Percentiles rank a stretch among this genome's conserved stretches.
These are phyloP conservation scores for Phlebopus sp. DNA, from an alignment of 1,284 basidiomycete genomes.

Conservation along the genomic window DNA sequence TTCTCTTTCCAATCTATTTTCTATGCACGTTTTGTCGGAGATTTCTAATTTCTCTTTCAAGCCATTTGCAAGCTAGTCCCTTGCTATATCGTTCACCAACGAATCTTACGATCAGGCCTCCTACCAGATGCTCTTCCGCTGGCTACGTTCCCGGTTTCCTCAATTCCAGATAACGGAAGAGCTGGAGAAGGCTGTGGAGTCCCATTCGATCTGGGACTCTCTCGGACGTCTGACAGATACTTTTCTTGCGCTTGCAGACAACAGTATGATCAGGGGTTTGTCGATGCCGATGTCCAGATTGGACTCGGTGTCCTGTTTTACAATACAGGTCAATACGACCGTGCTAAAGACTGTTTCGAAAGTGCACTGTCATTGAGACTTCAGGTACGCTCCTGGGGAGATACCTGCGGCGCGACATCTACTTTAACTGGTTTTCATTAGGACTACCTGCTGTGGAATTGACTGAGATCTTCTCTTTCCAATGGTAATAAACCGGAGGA, in stretches of 20 bases:
- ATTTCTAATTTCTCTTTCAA: no score
- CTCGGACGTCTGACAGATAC: constrained; percentile 81
- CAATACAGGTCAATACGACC: constrained; percentile 74
- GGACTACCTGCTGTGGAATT: constrained; percentile 97
- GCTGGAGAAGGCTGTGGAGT: constrained; percentile 52
- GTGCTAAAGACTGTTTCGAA: constrained; percentile 89
- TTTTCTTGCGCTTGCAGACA: constrained; percentile 83
- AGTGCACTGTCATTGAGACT: constrained; percentile 80
- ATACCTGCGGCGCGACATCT: background rate
- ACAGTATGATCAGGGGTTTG: constrained; percentile 65
- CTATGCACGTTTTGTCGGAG: no score
- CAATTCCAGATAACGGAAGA: constrained; percentile 56
- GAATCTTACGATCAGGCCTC: constrained; percentile 91
- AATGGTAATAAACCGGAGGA: constrained; percentile 96
- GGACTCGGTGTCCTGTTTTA: constrained; percentile 95
- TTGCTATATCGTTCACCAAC: constrained; percentile 97
- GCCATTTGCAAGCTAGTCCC: no score
- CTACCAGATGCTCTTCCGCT: constrained; percentile 84
- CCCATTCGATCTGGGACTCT: constrained; percentile 79
- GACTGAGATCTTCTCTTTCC: constrained; percentile 91
- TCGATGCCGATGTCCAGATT: constrained; percentile 94
- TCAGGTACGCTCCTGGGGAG: constrained; percentile 42
- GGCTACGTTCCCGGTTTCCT: constrained; percentile 81
- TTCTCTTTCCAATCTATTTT: no score
- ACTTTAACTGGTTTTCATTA: constrained; percentile 27